Percentiles rank a stretch among this genome's conserved stretches.
Evolutionary conservation across 2,329 filamentous ascomycete genomes (phyloP).

Genomic region (Epichloe scottii): DNA sequence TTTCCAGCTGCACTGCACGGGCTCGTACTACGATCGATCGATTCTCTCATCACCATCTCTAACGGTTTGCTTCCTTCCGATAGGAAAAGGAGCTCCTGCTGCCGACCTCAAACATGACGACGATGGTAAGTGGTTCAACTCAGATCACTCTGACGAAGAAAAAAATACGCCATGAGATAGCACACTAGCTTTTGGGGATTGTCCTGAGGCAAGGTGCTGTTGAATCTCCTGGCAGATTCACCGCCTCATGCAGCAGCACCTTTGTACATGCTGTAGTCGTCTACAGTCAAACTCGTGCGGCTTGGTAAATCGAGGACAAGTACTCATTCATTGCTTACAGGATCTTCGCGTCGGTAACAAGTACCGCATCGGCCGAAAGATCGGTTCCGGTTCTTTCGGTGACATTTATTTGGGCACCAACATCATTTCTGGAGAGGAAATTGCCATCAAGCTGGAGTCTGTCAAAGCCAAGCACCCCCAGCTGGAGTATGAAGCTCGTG

Average conservation of each 20-base stretch:
- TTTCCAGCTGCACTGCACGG: background rate
- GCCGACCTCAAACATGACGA: constrained; percentile 31
- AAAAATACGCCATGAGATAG: too few species aligned
- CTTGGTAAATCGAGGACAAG: background rate
- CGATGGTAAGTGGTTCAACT: constrained; percentile 31
- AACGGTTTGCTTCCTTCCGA: constrained; percentile 9
- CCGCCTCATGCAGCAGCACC: too few species aligned
- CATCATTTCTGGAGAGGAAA: constrained; percentile 98
- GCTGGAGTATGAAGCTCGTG: constrained; percentile 95
- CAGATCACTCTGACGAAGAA: background rate
- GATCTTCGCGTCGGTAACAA: constrained; percentile 99
- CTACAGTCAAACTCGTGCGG: too few species aligned
- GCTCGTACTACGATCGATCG: background rate
- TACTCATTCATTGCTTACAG: constrained; percentile 30
- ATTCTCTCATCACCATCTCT: background rate
- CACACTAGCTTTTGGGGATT: too few species aligned
- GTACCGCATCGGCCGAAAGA: constrained; percentile 98
- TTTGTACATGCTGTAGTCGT: too few species aligned
- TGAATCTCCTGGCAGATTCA: too few species aligned
- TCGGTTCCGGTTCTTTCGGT: constrained; percentile 93
- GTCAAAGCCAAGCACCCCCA: constrained; percentile 99
- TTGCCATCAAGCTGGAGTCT: constrained; percentile 98
- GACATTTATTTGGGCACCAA: constrained; percentile 99
- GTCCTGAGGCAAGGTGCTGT: too few species aligned
- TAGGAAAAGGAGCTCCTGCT: constrained; percentile 11